A percentile compares a stretch with the other conserved stretches of the same genome.
Evolutionary conservation across 2,329 filamentous ascomycete species (phyloP).

Genomic region (Lecanicillium sp.): DNA sequence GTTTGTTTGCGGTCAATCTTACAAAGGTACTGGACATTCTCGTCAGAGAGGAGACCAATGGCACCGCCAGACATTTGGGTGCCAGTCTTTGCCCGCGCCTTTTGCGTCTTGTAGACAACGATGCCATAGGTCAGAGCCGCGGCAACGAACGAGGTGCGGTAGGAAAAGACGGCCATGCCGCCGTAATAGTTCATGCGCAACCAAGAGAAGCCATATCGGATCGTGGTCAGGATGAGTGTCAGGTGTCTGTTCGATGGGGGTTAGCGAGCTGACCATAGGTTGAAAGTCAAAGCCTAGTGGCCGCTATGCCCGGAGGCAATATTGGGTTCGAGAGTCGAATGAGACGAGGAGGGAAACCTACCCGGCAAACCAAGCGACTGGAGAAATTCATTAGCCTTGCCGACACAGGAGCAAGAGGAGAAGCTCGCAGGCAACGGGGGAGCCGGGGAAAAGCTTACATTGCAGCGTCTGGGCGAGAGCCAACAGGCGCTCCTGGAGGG

Average conservation of each 20-base stretch:
- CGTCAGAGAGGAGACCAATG: slow-evolving; percentile 66
- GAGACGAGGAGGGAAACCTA: slow-evolving; percentile 38
- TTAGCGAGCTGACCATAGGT: too few species aligned
- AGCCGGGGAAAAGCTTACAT: slow-evolving; percentile 52
- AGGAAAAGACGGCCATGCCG: slow-evolving; percentile 69
- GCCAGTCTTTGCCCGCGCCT: slow-evolving; percentile 71
- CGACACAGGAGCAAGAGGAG: too few species aligned
- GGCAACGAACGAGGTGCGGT: slow-evolving; percentile 83
- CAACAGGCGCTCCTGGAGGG: slow-evolving; percentile 66
- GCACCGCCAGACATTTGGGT: slow-evolving; percentile 51
- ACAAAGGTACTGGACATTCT: slow-evolving; percentile 98
- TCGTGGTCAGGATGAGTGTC: slow-evolving; percentile 71
- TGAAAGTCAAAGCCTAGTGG: too few species aligned
- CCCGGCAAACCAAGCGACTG: slow-evolving; percentile 75
- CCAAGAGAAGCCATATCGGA: slow-evolving; percentile 80
- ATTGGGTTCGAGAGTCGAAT: too few species aligned
- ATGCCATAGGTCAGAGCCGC: slow-evolving; percentile 93
- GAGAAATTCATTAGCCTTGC: slow-evolving; percentile 24
- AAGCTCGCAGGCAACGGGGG: slow-evolving; percentile 12
- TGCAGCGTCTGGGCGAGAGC: slow-evolving; percentile 82
- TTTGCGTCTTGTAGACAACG: slow-evolving; percentile 95
- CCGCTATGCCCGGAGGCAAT: too few species aligned
- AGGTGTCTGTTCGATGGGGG: slow-evolving; percentile 56
- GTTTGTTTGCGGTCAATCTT: slow-evolving; percentile 27
- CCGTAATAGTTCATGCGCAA: slow-evolving; percentile 81